A percentile compares a stretch with the other conserved stretches of the same genome.
Evolutionary conservation across 768 basidiomycete genomes (phyloP).

Genomic region (Mycena vulgaris): DNA sequence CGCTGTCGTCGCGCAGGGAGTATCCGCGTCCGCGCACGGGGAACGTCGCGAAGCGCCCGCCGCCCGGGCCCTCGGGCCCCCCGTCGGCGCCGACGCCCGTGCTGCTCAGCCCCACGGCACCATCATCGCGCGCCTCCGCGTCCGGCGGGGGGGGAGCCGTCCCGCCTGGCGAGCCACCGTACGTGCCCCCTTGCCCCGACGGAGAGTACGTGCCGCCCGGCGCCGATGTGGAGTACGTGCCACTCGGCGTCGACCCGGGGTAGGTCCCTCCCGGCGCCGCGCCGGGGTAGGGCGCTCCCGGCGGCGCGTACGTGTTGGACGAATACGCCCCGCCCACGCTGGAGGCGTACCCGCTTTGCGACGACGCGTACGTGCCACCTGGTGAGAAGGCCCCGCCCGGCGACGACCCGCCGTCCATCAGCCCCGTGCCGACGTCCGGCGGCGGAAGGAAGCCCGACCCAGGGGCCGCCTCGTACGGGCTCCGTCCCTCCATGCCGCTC

Average conservation of each 20-base stretch:
- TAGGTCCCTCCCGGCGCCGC: background rate
- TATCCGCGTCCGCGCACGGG: constrained; percentile 54
- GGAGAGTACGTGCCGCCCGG: background rate
- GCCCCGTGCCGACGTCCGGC: constrained; percentile 26
- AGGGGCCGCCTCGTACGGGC: background rate
- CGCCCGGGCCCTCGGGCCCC: constrained; percentile 41
- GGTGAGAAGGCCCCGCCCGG: constrained; percentile 14
- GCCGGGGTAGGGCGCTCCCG: no score
- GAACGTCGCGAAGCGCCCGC: constrained; percentile 78
- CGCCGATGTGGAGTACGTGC: background rate
- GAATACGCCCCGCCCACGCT: no score
- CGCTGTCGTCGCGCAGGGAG: constrained; percentile 21
- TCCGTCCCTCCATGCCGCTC: constrained; percentile 3
- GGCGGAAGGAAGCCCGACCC: constrained; percentile 33
- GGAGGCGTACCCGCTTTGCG: background rate
- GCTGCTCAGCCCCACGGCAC: constrained; percentile 51
- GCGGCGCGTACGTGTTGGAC: no score
- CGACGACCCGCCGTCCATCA: constrained; percentile 26
- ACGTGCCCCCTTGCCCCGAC: background rate
- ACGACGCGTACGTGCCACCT: background rate
- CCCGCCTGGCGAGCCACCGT: no score
- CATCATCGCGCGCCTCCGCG: constrained; percentile 53
- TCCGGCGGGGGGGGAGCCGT: no score
- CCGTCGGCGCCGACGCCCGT: constrained; percentile 43
- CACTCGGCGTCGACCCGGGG: background rate